phyloP scores from a whole-genome alignment of 768 basidiomycete genomes.

The Grammothele lineata region DNA sequence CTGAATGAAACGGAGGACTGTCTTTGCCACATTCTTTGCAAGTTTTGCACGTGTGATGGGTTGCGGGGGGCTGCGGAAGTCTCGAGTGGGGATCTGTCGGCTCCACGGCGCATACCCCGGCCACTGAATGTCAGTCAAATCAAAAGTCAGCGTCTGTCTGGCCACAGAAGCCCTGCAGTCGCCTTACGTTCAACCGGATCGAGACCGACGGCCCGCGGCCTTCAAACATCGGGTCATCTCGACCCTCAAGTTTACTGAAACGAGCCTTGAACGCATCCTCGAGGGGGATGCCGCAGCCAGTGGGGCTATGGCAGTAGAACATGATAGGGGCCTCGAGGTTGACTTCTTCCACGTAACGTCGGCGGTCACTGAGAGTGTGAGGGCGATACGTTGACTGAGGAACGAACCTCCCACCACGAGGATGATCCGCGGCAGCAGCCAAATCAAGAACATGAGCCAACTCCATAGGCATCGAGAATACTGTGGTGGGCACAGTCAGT shows the following conservation, averaged over 20 bases:
- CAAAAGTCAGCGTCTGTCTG: slow-evolving; percentile 5
- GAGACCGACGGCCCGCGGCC: slow-evolving; percentile 77
- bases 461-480: too few relatives aligned
- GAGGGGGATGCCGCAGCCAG: slow-evolving; percentile 58
- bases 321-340: slow-evolving; percentile 59
- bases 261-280: slow-evolving; percentile 60
- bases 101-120: slow-evolving; percentile 77
- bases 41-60: slow-evolving; percentile 75
- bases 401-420: slow-evolving; percentile 33
- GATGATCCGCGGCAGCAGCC: slow-evolving; percentile 7
- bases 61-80: slow-evolving; percentile 73
- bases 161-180: not conserved
- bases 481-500: too few relatives aligned
- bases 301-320: slow-evolving; percentile 51
- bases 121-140: slow-evolving; percentile 55
- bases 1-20: slow-evolving; percentile 62
- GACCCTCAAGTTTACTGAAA: slow-evolving; percentile 48
- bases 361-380: slow-evolving; percentile 70
- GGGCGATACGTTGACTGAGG: slow-evolving; percentile 73
- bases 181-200: slow-evolving; percentile 65
- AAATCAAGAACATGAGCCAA: slow-evolving; percentile 19
- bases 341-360: slow-evolving; percentile 73
- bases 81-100: slow-evolving; percentile 77
- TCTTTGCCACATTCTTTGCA: slow-evolving; percentile 77
- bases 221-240: slow-evolving; percentile 65